phyloP scores from a whole-genome alignment of 352 stramenopile genomes.

The Elongisporangium undulatum region DNA sequence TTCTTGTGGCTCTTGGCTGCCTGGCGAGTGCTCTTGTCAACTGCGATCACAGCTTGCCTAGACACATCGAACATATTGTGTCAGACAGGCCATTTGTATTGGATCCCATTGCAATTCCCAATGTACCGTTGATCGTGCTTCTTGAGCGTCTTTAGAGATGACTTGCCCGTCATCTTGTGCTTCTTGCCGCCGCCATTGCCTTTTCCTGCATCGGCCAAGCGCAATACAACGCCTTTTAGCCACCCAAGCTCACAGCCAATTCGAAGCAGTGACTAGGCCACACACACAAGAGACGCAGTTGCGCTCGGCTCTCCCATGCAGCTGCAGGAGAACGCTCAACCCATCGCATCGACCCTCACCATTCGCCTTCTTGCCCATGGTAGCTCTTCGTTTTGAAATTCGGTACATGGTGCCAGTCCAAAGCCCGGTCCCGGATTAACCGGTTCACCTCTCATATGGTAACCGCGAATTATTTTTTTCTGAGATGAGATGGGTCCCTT shows the following conservation, averaged over 20 bases:
- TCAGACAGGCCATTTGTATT: background rate
- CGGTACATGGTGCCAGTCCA: background rate
- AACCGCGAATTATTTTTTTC: background rate
- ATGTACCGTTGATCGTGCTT: conserved; percentile 55
- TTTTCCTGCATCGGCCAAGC: background rate
- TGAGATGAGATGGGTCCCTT: background rate
- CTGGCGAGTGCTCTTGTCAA: conserved; percentile 31
- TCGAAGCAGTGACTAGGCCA: background rate
- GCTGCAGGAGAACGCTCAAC: background rate
- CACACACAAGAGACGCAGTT: background rate
- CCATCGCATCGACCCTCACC: conserved; percentile 10
- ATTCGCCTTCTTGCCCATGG: conserved; percentile 47
- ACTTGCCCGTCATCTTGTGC: conserved; percentile 54
- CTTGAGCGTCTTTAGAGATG: conserved; percentile 46
- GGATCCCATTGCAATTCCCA: background rate
- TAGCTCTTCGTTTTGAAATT: background rate
- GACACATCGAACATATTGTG: background rate
- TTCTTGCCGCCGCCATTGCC: conserved; percentile 26
- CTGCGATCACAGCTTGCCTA: conserved; percentile 30
- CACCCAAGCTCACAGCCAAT: background rate
- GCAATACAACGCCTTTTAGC: background rate
- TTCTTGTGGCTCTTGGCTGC: conserved; percentile 21
- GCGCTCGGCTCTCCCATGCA: conserved; percentile 5
- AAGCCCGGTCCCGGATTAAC: background rate
- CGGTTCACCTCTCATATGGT: background rate